phyloP scores from a whole-genome alignment of 768 basidiomycete genomes.

The Aureoboletus auriporus region DNA sequence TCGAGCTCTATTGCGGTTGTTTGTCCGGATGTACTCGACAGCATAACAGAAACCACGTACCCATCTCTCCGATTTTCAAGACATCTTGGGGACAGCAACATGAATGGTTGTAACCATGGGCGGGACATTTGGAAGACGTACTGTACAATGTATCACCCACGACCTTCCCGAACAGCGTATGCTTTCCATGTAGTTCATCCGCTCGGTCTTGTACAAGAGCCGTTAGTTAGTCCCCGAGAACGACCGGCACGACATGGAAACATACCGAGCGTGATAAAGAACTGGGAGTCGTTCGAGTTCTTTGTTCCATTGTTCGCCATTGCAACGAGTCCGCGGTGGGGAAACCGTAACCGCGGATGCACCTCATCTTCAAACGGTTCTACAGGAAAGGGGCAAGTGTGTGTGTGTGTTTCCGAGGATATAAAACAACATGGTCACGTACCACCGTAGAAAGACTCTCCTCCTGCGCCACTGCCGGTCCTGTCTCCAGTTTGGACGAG shows the following conservation, averaged over 20 bases:
- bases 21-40: background rate
- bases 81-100: slow-evolving; percentile 54
- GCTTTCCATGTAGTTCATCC: slow-evolving; percentile 90
- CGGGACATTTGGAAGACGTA: slow-evolving; percentile 34
- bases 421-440: slow-evolving; percentile 9
- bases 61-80: slow-evolving; percentile 86
- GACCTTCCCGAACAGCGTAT: slow-evolving; percentile 90
- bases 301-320: slow-evolving; percentile 91
- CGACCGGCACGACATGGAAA: background rate
- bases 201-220: slow-evolving; percentile 59
- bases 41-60: slow-evolving; percentile 37
- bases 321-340: slow-evolving; percentile 86
- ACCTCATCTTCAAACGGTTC: slow-evolving; percentile 95
- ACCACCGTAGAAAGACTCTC: slow-evolving; percentile 95
- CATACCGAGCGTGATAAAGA: slow-evolving; percentile 87
- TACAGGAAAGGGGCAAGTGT: slow-evolving; percentile 21
- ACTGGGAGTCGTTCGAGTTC: slow-evolving; percentile 92
- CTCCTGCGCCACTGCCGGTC: slow-evolving; percentile 86
- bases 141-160: slow-evolving; percentile 89
- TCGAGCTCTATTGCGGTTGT: slow-evolving; percentile 53
- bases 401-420: background rate
- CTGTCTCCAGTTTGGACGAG: slow-evolving; percentile 94
- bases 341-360: slow-evolving; percentile 84
- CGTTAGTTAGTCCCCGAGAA: background rate
- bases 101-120: background rate